Conservation (phyloP, 257 asterid species). For the Perilla frutescens region DNA sequence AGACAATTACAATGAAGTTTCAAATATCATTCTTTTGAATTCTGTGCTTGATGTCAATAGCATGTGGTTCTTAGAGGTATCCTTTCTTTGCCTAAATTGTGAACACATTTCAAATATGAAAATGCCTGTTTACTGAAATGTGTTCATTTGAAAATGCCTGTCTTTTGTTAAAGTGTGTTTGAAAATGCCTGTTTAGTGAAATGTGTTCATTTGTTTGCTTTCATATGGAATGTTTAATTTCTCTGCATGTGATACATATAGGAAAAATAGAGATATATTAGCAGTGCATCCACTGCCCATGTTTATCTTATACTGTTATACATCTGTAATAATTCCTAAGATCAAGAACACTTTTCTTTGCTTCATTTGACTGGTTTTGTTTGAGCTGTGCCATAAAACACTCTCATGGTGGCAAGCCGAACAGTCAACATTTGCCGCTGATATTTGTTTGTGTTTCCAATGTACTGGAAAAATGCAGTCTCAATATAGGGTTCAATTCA, state of each 20-base stretch:
- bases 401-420: background rate
- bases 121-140: background rate
- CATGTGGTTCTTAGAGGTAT: background rate
- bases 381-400: conserved; percentile 19
- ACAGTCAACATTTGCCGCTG: conserved; percentile 5
- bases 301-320: background rate
- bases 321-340: conserved; percentile 10
- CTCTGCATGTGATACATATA: background rate
- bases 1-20: no score
- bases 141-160: no score
- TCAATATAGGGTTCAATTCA: conserved; percentile 1
- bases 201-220: background rate
- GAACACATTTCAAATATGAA: background rate
- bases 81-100: background rate
- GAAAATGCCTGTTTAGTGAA: background rate
- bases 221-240: background rate
- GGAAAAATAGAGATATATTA: background rate
- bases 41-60: no score
- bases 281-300: background rate
- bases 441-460: conserved; percentile 5
- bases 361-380: background rate
- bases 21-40: no score
- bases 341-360: background rate
- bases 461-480: background rate
- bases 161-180: no score